Percentiles rank a stretch among this genome's conserved stretches.
phyloP scores from a whole-genome alignment of 208 protist genomes.

The Porcisia hertigi region DNA sequence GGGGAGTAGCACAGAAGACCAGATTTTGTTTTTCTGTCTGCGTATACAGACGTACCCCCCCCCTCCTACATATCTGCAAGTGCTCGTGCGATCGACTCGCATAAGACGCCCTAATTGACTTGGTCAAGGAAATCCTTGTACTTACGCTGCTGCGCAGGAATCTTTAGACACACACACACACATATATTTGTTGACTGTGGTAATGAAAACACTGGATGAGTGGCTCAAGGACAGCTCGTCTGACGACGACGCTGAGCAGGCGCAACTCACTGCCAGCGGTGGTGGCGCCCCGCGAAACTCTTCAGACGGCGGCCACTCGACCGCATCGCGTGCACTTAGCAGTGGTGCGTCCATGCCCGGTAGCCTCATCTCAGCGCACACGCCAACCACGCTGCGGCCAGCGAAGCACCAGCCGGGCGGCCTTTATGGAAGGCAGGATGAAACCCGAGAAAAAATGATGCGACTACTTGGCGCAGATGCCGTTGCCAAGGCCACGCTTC shows the following conservation, averaged over 20 bases:
- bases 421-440: constrained; percentile 37
- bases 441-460: constrained; percentile 64
- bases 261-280: constrained; percentile 10
- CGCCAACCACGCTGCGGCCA: constrained; percentile 22
- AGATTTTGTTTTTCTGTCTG: background rate
- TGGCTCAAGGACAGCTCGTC: constrained; percentile 50
- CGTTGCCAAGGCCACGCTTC: constrained; percentile 32
- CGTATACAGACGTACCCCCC: constrained; percentile 1
- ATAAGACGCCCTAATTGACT: background rate
- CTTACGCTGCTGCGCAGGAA: background rate
- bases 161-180: background rate
- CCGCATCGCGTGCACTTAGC: constrained; percentile 2
- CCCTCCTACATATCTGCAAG: background rate
- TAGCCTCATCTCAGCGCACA: constrained; percentile 23
- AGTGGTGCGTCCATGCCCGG: constrained; percentile 12
- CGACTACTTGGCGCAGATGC: constrained; percentile 43
- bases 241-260: constrained; percentile 28
- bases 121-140: background rate
- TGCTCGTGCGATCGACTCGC: background rate
- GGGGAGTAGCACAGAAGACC: background rate
- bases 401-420: constrained; percentile 13
- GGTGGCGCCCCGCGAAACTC: constrained; percentile 9
- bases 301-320: constrained; percentile 16
- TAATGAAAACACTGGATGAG: constrained; percentile 73
- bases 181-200: background rate